phyloP scores from a whole-genome alignment of 1,284 basidiomycete species.

The Naganishia liquefaciens region DNA sequence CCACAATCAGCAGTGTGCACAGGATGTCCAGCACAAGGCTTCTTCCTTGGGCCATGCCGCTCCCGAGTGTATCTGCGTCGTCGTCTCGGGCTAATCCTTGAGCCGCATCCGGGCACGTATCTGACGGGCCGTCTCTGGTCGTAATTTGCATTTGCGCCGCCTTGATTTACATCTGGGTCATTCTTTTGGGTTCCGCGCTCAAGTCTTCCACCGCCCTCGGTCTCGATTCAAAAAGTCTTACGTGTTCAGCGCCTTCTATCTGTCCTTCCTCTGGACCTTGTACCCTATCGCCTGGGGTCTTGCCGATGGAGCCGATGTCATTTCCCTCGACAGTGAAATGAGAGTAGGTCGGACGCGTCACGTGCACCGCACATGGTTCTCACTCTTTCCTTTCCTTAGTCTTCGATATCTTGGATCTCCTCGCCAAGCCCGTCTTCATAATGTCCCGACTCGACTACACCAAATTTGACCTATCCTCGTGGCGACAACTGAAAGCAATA shows the following conservation, averaged over 20 bases:
- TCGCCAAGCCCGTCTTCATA: conserved; percentile 57
- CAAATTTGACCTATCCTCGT: too few species aligned
- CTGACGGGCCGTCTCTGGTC: conserved; percentile 55
- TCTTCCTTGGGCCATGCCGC: too few species aligned
- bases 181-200: conserved; percentile 41
- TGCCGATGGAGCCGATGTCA: conserved; percentile 54
- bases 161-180: conserved; percentile 59
- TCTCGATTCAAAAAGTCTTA: conserved; percentile 54
- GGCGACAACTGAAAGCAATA: too few species aligned
- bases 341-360: conserved; percentile 38
- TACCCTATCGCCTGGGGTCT: conserved; percentile 58
- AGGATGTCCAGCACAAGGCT: too few species aligned
- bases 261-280: conserved; percentile 60
- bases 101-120: too few species aligned
- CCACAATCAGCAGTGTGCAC: too few species aligned
- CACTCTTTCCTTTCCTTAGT: conserved; percentile 35
- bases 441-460: conserved; percentile 41
- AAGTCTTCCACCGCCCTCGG: conserved; percentile 21
- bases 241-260: conserved; percentile 53
- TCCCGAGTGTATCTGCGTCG: too few species aligned
- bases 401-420: conserved; percentile 63
- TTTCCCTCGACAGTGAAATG: conserved; percentile 29
- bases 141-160: conserved; percentile 40
- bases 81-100: too few species aligned
- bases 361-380: not conserved